Evolutionary conservation across 2,329 filamentous ascomycete species (phyloP), one percentile per base, ranked within the genome.

Genomic region (Fusarium secorum): DNA sequence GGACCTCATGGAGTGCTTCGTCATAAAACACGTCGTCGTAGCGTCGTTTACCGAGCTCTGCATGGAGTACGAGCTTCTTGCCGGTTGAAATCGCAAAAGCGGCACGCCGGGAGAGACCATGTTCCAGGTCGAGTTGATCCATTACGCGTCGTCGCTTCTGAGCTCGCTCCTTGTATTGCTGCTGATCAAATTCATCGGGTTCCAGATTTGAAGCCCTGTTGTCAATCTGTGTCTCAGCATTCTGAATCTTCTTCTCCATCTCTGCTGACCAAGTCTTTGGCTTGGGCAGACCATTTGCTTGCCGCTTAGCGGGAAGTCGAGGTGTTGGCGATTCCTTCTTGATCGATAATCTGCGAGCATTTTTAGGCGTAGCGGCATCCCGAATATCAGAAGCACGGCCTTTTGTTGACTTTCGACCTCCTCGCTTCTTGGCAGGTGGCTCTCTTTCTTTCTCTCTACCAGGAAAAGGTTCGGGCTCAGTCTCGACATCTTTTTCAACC

Each of bases 1-100:
- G 93, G 4, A 98, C 95, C 75, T 97, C 92, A 57, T 92, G 89
- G 65, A 95, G 88, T 3, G 96, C 95, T 42, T 92, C 90, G 22
- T 93, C 89, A 77, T 94, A 95, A 79, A 96, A 90, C 48, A 90
- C 84, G 18, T 92, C 87, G 64, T 93, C 89, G 79, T 93, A 98
- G 35, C 93, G 90, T 57, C 91, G 87, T 76, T 92, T 92, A 41
- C 93, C 93, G 22, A 89, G 86, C 54, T 90, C 86, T 53, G 91
- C 89, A 75, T 95, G 92, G 45, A 85, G 85, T 59, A 85, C 85
- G 54, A 98, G 88, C 57, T 90, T 90, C 79, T 79, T 90, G 75
- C 80, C 88, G 80, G 83, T 87, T 76, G 76, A 85, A 73, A 78
- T 87, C 80, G 81, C 88, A 83, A 84, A 91, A 80, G 93, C 90